Evolutionary conservation across 2,329 filamentous ascomycete genomes (phyloP).

Genomic region (Alternaria gansuensis): DNA sequence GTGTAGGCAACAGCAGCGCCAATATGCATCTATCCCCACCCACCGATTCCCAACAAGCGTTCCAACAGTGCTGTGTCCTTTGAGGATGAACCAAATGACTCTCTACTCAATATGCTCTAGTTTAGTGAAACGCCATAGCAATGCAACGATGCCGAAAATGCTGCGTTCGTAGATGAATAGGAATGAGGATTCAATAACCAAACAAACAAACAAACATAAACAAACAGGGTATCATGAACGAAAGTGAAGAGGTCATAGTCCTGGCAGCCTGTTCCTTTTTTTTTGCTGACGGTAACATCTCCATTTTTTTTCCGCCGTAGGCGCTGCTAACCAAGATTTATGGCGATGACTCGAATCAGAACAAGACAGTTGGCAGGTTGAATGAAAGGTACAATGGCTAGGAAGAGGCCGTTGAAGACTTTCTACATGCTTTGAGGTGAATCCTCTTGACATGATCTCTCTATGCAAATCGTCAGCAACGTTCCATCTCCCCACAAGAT

Average conservation of each 20-base stretch:
- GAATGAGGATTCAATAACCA: conserved; percentile 15
- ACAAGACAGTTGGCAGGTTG: not conserved
- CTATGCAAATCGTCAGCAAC: conserved; percentile 39
- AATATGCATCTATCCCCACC: conserved; percentile 35
- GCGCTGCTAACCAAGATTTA: not conserved
- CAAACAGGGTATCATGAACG: conserved; percentile 42
- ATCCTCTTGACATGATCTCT: conserved; percentile 55
- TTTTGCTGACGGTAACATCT: conserved; percentile 10
- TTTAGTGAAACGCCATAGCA: conserved; percentile 32
- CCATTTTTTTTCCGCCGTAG: not conserved
- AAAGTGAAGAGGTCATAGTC: conserved; percentile 34
- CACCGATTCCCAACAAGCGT: conserved; percentile 33
- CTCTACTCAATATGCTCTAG: conserved; percentile 26
- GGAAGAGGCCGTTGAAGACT: conserved; percentile 34
- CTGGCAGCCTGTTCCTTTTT: conserved; percentile 23
- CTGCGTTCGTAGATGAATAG: conserved; percentile 8
- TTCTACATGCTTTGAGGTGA: conserved; percentile 49
- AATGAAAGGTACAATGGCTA: conserved; percentile 7
- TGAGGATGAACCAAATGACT: conserved; percentile 23
- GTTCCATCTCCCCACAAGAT: not conserved
- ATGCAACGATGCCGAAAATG: conserved; percentile 28
- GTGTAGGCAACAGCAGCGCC: conserved; percentile 35
- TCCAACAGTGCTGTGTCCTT: conserved; percentile 11
- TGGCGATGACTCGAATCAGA: not conserved
- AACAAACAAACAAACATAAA: not conserved